phyloP scores from a whole-genome alignment of 225 moss, liverwort and hornwort genomes.

The Thuidium tamariscinum region DNA sequence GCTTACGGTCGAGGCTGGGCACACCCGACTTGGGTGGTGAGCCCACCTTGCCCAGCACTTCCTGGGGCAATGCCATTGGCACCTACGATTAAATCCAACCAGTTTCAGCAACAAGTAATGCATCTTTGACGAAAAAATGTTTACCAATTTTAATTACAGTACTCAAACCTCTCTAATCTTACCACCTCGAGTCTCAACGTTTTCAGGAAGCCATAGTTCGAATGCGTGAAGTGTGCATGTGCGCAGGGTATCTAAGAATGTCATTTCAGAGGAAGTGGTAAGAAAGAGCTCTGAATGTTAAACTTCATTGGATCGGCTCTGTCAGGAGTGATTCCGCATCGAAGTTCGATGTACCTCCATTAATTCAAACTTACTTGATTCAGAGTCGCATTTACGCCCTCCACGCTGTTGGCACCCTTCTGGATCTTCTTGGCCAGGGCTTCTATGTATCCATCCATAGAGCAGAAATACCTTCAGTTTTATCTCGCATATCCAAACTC shows the following conservation, averaged over 20 bases:
- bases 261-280: not conserved
- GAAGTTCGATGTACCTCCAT: not conserved
- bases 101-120: no score
- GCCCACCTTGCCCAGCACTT: no score
- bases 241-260: not conserved
- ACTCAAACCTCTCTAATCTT: no score
- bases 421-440: conserved; percentile 26
- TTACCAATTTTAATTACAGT: no score
- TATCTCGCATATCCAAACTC: not conserved
- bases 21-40: no score
- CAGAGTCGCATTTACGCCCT: conserved; percentile 35
- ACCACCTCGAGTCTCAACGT: no score
- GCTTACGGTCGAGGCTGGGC: no score
- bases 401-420: conserved; percentile 34
- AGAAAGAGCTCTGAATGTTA: not conserved
- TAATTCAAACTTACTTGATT: conserved; percentile 22
- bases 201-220: no score
- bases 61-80: no score
- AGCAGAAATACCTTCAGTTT: conserved; percentile 28
- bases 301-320: not conserved
- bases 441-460: conserved; percentile 28
- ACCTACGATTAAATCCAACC: no score
- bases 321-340: not conserved
- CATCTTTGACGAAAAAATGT: no score
- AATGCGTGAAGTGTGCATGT: no score